Evolutionary conservation across 1,139 yeast genomes (phyloP).

Genomic region (Zhuliangozyma blackwelliae): DNA sequence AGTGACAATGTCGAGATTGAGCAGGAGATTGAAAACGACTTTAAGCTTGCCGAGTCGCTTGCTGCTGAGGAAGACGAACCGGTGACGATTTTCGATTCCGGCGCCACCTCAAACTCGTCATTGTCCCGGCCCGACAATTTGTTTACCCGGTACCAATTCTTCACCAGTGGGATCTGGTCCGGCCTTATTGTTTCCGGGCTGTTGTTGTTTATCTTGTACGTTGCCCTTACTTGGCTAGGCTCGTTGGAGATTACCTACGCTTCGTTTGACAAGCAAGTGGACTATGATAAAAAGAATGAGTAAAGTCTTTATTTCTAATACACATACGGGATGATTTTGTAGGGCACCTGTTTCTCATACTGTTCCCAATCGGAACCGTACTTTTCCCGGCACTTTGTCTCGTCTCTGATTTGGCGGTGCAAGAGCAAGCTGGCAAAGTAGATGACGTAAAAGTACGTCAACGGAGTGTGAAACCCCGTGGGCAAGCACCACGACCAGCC

Average conservation of each 20-base stretch:
- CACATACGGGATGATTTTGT: constrained; percentile 82
- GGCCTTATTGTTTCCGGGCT: constrained; percentile 53
- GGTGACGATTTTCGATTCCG: constrained; percentile 18
- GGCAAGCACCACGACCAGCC: constrained; percentile 92
- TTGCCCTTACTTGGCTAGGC: constrained; percentile 59
- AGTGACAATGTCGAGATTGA: constrained; percentile 11
- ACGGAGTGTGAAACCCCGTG: constrained; percentile 75
- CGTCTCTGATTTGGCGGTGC: constrained; percentile 90
- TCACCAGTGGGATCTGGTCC: constrained; percentile 63
- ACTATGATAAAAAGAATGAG: constrained; percentile 59
- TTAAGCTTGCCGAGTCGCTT: constrained; percentile 30
- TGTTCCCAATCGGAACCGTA: constrained; percentile 84
- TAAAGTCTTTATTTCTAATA: constrained; percentile 44
- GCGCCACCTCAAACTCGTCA: constrained; percentile 8
- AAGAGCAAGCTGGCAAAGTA: constrained; percentile 78
- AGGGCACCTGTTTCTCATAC: constrained; percentile 78
- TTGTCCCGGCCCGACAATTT: constrained; percentile 17
- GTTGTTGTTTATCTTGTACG: constrained; percentile 46
- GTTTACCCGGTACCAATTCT: constrained; percentile 40
- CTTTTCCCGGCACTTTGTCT: constrained; percentile 80
- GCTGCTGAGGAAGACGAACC: constrained; percentile 23
- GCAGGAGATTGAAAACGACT: constrained; percentile 31
- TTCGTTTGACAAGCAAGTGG: constrained; percentile 68
- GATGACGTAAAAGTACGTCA: constrained; percentile 82
- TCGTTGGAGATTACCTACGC: constrained; percentile 64